phyloP scores from a whole-genome alignment of 768 basidiomycete genomes.

The Pleurotus giganteus region DNA sequence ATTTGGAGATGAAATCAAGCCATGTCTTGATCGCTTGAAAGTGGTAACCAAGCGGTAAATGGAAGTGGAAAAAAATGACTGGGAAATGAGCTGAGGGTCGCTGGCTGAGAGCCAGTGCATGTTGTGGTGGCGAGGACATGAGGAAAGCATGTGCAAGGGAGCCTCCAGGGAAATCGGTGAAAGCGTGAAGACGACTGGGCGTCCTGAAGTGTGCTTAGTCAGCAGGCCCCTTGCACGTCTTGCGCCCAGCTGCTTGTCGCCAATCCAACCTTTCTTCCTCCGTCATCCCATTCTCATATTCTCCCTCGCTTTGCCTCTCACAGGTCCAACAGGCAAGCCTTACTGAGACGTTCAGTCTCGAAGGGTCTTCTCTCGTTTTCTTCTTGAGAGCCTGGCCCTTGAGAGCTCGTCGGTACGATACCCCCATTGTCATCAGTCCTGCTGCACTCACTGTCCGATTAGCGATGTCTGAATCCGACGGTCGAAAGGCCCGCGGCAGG shows the following conservation, averaged over 20 bases:
- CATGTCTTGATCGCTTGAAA: not conserved
- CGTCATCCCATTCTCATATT: conserved; percentile 9
- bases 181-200: conserved; percentile 16
- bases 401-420: not conserved
- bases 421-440: not conserved
- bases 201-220: conserved; percentile 21
- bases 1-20: conserved; percentile 2
- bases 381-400: not conserved
- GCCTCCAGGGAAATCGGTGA: not conserved
- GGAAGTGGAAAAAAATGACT: not conserved
- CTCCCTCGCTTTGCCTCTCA: conserved; percentile 7
- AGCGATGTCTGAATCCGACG: conserved; percentile 63
- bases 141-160: conserved; percentile 18
- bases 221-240: conserved; percentile 18
- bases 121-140: not conserved
- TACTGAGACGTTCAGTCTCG: conserved; percentile 4
- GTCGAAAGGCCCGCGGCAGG: conserved; percentile 34
- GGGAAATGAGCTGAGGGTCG: not conserved
- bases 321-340: not conserved
- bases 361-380: conserved; percentile 6
- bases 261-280: conserved; percentile 14
- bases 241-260: conserved; percentile 1
- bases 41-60: not conserved
- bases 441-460: conserved; percentile 5
- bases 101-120: too few species aligned